Evolutionary conservation across 345 rosid species (phyloP), one percentile per base, ranked within the genome.

Genomic region (Sisymbrium altissimum): DNA sequence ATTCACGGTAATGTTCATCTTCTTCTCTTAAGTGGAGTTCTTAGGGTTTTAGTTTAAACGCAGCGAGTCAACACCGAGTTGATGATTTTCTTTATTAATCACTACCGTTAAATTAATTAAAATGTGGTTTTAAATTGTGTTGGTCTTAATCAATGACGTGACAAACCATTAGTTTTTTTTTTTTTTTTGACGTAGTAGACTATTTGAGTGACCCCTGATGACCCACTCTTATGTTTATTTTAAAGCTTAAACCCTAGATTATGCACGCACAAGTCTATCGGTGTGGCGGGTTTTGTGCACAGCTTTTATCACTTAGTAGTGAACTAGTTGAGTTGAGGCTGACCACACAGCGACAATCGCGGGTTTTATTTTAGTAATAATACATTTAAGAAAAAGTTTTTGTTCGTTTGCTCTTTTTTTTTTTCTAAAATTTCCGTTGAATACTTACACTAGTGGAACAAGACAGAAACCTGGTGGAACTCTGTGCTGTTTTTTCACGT

Each of bases 1-100:
- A 83, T 95, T 78, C 99, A 95, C 63, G 97, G 99, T 91, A 88
- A 21, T 36, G 23, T 4, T 29, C 35, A 19, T 50, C 36, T 52
- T 65, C 55, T 41, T 41, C 2, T 14, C 43, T 1, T 9, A 29
- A 15, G 0, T 15, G 1, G 4, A 7, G 0, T 2, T 40, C n/a
- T 17, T 73, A 41, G 57, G 64, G 65, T 74, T 40, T 67, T 29
- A 14, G 62, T 40, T 49, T 19, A 0, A 38, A 29, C 73, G 40
- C 79, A 40, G 23, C 59, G 71, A 71, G 76, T 72, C 64, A 33
- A 0, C 36, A 45, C 77, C 77, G 73, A 71, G 77, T 77, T 71
- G 9, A 1, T 19, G 2, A 6, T 52, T 30, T 33, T 52, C 1
- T 45, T 54, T 11, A 19, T 27, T 76, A 56, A 66, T 48, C 7